Percentiles rank a stretch among this genome's conserved stretches.
These are phyloP conservation scores for Harrya chromipes DNA, from an alignment of 768 basidiomycete genomes.

Conservation along the genomic window DNA sequence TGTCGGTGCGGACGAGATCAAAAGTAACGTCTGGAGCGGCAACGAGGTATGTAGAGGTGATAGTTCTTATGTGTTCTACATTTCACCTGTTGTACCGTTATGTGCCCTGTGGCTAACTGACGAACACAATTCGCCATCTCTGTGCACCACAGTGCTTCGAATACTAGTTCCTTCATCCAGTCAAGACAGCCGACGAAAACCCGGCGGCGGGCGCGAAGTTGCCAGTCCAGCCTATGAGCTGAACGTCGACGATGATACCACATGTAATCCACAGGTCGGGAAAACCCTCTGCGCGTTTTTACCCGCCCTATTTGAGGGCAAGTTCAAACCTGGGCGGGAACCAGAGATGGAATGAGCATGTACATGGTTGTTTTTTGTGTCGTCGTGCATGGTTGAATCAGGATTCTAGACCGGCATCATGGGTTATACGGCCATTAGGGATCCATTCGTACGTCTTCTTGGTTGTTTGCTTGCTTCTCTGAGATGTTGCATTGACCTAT, in stretches of 20 bases:
- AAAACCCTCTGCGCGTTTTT: constrained; percentile 55
- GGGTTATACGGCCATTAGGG: constrained; percentile 60
- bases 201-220: constrained; percentile 65
- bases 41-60: constrained; percentile 26
- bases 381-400: neutral
- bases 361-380: neutral
- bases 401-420: constrained; percentile 71
- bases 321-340: constrained; percentile 45
- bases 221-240: constrained; percentile 43
- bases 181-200: constrained; percentile 28
- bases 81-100: too few species aligned
- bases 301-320: constrained; percentile 52
- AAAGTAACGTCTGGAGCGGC: constrained; percentile 46
- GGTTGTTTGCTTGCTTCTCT: constrained; percentile 1
- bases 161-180: constrained; percentile 81
- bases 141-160: constrained; percentile 54
- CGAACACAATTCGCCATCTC: too few species aligned
- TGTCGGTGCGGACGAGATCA: constrained; percentile 38
- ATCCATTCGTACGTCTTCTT: constrained; percentile 58
- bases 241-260: constrained; percentile 57
- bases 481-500: too few species aligned
- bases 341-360: constrained; percentile 83
- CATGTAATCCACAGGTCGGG: constrained; percentile 46
- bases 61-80: too few species aligned
- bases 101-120: too few species aligned